Percentiles rank a stretch among this genome's conserved stretches.
These are phyloP conservation scores for Chlamydomonas asymmetrica DNA, from an alignment of 139 green algal species.

Conservation along the genomic window DNA sequence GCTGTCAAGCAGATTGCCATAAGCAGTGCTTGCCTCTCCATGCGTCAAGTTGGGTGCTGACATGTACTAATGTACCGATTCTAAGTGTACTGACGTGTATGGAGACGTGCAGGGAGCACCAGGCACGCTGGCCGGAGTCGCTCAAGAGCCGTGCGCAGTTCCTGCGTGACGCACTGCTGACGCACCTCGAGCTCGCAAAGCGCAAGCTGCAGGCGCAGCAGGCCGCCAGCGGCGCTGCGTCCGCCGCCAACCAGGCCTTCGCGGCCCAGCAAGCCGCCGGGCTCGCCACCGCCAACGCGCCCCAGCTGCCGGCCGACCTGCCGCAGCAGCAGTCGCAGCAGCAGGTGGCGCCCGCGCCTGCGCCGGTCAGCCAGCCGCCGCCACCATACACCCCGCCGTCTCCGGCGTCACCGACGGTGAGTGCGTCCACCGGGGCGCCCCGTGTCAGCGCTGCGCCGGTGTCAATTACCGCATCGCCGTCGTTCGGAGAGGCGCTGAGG, in stretches of 20 bases:
- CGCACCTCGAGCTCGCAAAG: constrained; percentile 37
- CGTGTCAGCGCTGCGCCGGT: background rate
- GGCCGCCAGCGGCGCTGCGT: background rate
- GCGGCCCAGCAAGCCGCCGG: constrained; percentile 5
- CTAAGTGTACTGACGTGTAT: too few species aligned
- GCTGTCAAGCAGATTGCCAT: too few species aligned
- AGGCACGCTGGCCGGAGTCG: too few species aligned
- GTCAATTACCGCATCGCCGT: background rate
- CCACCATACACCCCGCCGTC: too few species aligned
- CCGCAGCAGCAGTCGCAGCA: background rate
- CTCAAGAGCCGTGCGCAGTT: constrained; percentile 7
- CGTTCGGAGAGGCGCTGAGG: background rate
- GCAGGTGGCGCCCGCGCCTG: too few species aligned
- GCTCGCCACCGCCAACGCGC: background rate
- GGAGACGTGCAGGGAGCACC: too few species aligned
- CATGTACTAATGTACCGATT: too few species aligned
- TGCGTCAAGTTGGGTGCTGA: too few species aligned
- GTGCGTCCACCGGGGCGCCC: background rate
- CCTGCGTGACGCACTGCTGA: constrained; percentile 29
- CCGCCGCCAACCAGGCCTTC: too few species aligned
- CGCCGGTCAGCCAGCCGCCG: too few species aligned
- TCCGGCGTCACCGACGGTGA: too few species aligned
- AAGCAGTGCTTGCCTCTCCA: too few species aligned
- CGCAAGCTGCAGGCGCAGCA: background rate
- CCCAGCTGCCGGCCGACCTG: background rate